Base-by-base conservation (phyloP, 2,329 filamentous ascomycete genomes). In the Microascus cirrosus region DNA sequence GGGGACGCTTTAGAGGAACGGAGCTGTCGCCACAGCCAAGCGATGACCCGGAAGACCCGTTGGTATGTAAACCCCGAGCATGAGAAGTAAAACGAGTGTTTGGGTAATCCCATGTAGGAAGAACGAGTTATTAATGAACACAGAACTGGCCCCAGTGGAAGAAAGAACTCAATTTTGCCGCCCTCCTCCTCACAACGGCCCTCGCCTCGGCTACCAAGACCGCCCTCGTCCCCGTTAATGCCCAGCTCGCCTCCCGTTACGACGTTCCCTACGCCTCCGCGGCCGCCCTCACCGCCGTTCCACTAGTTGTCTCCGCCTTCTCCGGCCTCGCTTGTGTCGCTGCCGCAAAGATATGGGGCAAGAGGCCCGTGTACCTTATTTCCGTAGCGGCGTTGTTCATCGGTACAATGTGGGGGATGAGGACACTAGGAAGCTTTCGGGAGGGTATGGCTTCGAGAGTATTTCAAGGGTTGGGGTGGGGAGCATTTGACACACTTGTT, bases 391-490 rank as follows among this genome's bases (percentile, higher is more conserved):
- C 77, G 3, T 64, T 82, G 53, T 75, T 83, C 51, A 67, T 75
- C 50, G 80, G 79, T 1, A 70, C 72, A 2, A 65, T 78, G 1
- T 81, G 78, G 77, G 80, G 78, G 61, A 76, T 74, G 60, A 69
- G 70, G 20, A 71, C 76, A 5, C 63, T 64, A 7, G 64, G 65
- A 54, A 73, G 66, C 61, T 78, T 75, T 57, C 69, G 67, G 10
- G 70, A 77, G 58, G 77, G 76, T 63, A 75, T 83, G 73, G 73
- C 72, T 0, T 76, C 79, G 2, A 73, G 81, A 11, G 64, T 81
- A 20, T 71, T 84, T 36, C 79, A 83, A 63, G 80, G 80, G 1
- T 58, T 84, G 0, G 81, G 77, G n/a, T 82, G 81, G 77, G 81
- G 81, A 6, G 75, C 77, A 12, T 81, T 83, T 60, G 81, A 84